Base-by-base conservation (phyloP, 768 basidiomycete genomes). In the Boletus pseudopeckii region DNA sequence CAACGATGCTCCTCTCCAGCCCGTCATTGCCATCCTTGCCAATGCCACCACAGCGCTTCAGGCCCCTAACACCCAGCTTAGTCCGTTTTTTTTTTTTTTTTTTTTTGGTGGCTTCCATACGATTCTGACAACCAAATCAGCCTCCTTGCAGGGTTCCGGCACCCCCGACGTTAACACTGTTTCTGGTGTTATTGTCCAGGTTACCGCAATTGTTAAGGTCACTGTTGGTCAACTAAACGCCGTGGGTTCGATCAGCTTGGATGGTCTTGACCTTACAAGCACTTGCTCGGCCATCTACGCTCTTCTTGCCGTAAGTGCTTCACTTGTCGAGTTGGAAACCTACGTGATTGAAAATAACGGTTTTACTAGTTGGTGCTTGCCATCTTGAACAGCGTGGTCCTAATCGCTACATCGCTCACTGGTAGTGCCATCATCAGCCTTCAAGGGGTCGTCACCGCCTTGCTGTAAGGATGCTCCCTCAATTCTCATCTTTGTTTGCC, bases 271-370 rank as follows among this genome's bases (percentile, higher is more conserved):
- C 18, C 28, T 60, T 5, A 24, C 42, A 1, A 39, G 8, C 33
- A 45, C 55, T 20, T 43, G 49, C 24, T 10, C 6, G 0, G 11
- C 36, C 9, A 44, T 60, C 18, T 36, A 50, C 2, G 53, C 6
- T 40, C 32, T 45, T n/a, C 33, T 60, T 17, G 5, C 5, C 4
- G 58, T 60, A 22, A 45, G 59, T 55, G 7, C 10, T 28, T 14
- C n/a, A n/a, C n/a, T 28, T 11, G 4, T 13, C 5, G 4, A 0
- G 24, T 8, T 18, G 3, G 9, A 26, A 4, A 20, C 18, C 17
- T 6, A 15, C 5, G 32, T 26, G 5, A 13, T 9, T 36, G 13
- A 37, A 34, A 17, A n/a, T 4, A 2, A 4, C n/a, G 6, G 0
- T 28, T 28, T 6, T 0, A 9, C 8, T 7, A 61, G 59, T 15